Percentiles rank a stretch among this genome's conserved stretches.
phyloP scores from a whole-genome alignment of 176 grass and related monocot genomes.

The Rhynchospora pubera region DNA sequence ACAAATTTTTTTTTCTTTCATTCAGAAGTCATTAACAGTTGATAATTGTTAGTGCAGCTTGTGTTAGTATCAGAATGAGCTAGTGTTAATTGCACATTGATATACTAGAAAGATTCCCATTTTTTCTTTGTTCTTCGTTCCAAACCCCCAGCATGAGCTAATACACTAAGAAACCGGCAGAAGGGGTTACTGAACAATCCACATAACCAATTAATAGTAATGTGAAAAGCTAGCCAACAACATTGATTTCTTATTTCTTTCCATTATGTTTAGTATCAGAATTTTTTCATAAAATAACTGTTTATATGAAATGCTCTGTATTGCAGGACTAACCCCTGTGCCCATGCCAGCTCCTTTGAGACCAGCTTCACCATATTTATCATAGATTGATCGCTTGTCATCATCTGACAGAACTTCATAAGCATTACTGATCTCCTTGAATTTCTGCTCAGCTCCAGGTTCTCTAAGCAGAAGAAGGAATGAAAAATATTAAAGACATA shows the following conservation, averaged over 20 bases:
- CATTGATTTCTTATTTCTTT: neutral
- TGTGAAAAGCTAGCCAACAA: neutral
- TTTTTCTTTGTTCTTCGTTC: neutral
- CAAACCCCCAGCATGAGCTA: neutral
- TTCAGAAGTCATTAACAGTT: neutral
- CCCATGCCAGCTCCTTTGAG: slow-evolving; percentile 95
- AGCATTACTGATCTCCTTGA: slow-evolving; percentile 97
- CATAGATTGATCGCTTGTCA: slow-evolving; percentile 90
- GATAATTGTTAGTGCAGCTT: neutral
- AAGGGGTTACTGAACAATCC: neutral
- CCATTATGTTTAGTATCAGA: neutral
- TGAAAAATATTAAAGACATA: slow-evolving; percentile 8
- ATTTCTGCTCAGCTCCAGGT: slow-evolving; percentile 85
- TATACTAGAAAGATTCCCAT: neutral
- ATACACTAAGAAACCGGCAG: neutral
- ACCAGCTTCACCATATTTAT: slow-evolving; percentile 97
- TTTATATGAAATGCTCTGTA: neutral
- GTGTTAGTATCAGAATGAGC: neutral
- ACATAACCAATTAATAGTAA: neutral
- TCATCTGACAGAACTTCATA: slow-evolving; percentile 99
- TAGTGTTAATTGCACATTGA: too few species aligned
- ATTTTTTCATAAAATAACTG: neutral
- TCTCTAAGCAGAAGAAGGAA: slow-evolving; percentile 57
- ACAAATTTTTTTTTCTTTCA: neutral
- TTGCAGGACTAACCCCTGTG: slow-evolving; percentile 58